Evolutionary conservation across 1,139 yeast genomes (phyloP).

Genomic region (Zygosaccharomyces sapae): DNA sequence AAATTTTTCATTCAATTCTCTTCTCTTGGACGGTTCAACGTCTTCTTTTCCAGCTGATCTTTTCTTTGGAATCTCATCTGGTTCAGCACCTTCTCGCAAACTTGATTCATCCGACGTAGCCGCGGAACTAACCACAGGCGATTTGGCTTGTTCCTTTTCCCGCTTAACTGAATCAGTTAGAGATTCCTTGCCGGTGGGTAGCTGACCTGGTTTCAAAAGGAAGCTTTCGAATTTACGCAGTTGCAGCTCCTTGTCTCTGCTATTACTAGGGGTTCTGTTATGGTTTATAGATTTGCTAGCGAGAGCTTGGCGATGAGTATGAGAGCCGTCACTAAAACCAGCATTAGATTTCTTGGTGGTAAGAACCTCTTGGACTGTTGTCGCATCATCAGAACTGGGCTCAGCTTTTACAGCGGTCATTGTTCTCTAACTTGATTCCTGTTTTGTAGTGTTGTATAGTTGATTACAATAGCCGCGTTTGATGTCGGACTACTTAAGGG

Average conservation of each 20-base stretch:
- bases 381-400: constrained; percentile 3
- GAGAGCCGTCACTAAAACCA: neutral
- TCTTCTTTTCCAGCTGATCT: neutral
- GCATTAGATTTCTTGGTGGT: neutral
- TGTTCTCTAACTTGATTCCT: neutral
- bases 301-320: constrained; percentile 17
- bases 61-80: neutral
- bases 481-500: neutral
- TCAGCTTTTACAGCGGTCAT: constrained; percentile 16
- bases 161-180: neutral
- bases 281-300: constrained; percentile 12
- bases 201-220: constrained; percentile 9
- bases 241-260: constrained; percentile 7
- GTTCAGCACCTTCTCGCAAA: neutral
- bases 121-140: neutral
- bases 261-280: constrained; percentile 3
- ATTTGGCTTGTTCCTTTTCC: neutral
- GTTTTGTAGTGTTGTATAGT: neutral
- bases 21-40: neutral
- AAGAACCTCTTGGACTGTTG: neutral
- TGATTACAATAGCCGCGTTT: constrained; percentile 1
- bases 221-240: constrained; percentile 15
- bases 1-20: constrained; percentile 5
- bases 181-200: neutral
- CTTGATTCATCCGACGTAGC: neutral